Conservation (phyloP, 2,329 filamentous ascomycete genomes). For the Ophiostoma montium region DNA sequence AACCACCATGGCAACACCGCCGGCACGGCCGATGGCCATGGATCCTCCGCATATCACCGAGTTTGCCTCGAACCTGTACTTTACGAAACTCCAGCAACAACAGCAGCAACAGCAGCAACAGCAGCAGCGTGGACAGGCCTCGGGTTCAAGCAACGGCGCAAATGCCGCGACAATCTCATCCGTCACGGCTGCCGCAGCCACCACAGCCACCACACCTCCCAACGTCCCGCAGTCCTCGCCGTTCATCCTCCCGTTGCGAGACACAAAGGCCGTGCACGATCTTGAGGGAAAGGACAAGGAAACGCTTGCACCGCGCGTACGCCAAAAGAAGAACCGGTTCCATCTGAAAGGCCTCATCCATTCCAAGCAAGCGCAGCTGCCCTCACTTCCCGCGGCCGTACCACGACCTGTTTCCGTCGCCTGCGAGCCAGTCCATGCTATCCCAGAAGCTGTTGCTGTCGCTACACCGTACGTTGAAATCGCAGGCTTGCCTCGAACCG, state of each 20-base stretch:
- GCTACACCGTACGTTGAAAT: neutral
- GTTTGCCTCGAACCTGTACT: slow-evolving; percentile 51
- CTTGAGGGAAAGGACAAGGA: slow-evolving; percentile 10
- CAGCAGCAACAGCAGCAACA: slow-evolving; percentile 28
- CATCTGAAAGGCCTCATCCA: slow-evolving; percentile 10
- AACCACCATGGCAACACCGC: slow-evolving; percentile 11
- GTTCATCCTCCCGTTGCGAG: slow-evolving; percentile 37
- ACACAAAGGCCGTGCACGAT: slow-evolving; percentile 20
- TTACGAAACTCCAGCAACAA: slow-evolving; percentile 45
- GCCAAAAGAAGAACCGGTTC: slow-evolving; percentile 25
- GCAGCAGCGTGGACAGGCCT: slow-evolving; percentile 15
- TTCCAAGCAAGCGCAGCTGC: slow-evolving; percentile 1
- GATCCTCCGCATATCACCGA: slow-evolving; percentile 50
- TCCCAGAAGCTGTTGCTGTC: neutral
- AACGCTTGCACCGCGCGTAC: slow-evolving; percentile 18
- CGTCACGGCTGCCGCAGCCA: slow-evolving; percentile 17
- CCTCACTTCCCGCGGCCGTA: too few species aligned
- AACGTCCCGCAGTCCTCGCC: slow-evolving; percentile 19
- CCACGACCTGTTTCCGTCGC: neutral
- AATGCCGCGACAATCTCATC: slow-evolving; percentile 13
- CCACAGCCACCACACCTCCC: slow-evolving; percentile 4
- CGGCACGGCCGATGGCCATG: slow-evolving; percentile 28
- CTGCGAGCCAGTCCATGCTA: too few species aligned
- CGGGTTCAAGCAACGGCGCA: neutral
- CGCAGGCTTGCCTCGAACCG: too few species aligned